Conservation (phyloP, 352 stramenopile species). For the Thalassiosira delicatula region DNA sequence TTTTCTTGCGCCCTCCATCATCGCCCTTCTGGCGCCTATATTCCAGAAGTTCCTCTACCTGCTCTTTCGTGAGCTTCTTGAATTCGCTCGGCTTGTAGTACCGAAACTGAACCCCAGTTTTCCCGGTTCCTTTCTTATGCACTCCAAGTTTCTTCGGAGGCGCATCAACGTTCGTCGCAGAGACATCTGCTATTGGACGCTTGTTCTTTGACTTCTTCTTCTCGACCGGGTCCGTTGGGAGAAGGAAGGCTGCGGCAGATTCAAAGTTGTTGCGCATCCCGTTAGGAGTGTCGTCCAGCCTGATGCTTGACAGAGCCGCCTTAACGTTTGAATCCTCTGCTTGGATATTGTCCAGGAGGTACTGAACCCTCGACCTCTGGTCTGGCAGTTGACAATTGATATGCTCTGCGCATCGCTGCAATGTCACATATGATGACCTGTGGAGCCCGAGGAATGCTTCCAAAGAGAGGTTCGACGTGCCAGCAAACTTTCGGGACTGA, state of each 20-base stretch:
- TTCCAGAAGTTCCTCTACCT: slow-evolving; percentile 16
- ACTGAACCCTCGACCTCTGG: slow-evolving; percentile 23
- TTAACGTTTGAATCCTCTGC: not conserved
- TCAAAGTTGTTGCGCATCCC: slow-evolving; percentile 28
- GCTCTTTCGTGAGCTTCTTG: slow-evolving; percentile 18
- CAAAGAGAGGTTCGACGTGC: slow-evolving; percentile 23
- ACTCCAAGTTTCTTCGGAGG: not conserved
- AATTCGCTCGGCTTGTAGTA: slow-evolving; percentile 24
- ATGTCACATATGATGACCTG: slow-evolving; percentile 2
- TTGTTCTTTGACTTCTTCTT: not conserved
- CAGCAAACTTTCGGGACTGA: slow-evolving; percentile 13
- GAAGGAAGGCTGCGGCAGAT: slow-evolving; percentile 1
- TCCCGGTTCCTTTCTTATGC: not conserved
- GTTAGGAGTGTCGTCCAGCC: not conserved
- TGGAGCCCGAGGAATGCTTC: slow-evolving; percentile 15
- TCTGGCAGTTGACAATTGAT: slow-evolving; percentile 22
- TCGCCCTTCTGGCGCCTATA: not conserved
- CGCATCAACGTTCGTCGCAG: not conserved
- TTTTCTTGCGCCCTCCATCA: too few species aligned
- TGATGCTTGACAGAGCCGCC: not conserved
- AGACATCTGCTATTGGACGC: not conserved
- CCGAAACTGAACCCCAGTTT: slow-evolving; percentile 35
- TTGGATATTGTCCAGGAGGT: slow-evolving; percentile 15
- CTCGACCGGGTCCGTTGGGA: slow-evolving; percentile 1
- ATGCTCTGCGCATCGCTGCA: slow-evolving; percentile 4